These are phyloP conservation scores for Zymoseptoria crescenta DNA, from an alignment of 2,329 filamentous ascomycete species.

Conservation along the genomic window DNA sequence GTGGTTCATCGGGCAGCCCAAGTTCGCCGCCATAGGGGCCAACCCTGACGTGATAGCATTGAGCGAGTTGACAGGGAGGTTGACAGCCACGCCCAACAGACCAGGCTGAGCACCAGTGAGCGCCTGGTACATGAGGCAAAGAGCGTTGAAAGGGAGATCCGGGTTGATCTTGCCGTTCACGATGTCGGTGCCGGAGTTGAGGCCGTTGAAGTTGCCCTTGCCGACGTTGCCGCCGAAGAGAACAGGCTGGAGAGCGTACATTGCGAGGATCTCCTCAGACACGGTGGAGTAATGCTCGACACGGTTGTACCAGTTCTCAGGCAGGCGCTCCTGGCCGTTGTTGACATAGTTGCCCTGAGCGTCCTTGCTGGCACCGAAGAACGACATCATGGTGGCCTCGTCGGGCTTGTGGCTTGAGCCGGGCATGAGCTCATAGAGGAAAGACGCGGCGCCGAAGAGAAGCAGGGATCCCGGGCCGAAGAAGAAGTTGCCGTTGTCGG, in stretches of 20 bases:
- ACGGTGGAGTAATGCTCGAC: neutral
- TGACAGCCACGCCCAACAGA: constrained; percentile 9
- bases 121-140: constrained; percentile 38
- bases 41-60: constrained; percentile 5
- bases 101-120: constrained; percentile 8
- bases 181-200: constrained; percentile 32
- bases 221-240: neutral
- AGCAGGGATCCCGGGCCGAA: constrained; percentile 34
- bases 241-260: neutral
- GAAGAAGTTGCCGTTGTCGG: constrained; percentile 35
- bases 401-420: constrained; percentile 25
- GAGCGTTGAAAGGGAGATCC: constrained; percentile 19
- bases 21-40: constrained; percentile 7
- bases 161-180: constrained; percentile 31
- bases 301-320: constrained; percentile 4
- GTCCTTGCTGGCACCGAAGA: constrained; percentile 6
- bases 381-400: constrained; percentile 20
- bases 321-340: constrained; percentile 13
- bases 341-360: constrained; percentile 2
- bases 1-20: constrained; percentile 13
- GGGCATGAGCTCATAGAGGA: constrained; percentile 37
- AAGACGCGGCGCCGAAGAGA: constrained; percentile 34
- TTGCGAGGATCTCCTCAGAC: neutral
- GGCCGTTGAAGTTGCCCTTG: constrained; percentile 20
- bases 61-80: constrained; percentile 6